Evolutionary conservation across 805 yeast species (phyloP).

Genomic region (Metschnikowia borealis): DNA sequence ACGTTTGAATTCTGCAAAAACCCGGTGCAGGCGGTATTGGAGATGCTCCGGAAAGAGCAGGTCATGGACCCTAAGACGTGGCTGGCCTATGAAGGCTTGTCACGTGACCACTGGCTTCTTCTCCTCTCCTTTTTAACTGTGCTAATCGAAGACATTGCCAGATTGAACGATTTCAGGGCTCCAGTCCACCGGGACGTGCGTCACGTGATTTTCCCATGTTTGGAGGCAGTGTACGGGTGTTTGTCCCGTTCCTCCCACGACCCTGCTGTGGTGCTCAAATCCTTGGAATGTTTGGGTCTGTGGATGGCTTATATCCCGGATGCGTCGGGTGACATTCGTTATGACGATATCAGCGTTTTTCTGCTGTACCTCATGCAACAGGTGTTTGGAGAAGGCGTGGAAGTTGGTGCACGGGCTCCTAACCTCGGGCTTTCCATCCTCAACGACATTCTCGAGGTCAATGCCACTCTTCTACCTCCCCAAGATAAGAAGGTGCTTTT

Average conservation of each 20-base stretch:
- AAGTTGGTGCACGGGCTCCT: conserved; percentile 6
- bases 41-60: background rate
- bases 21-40: conserved; percentile 28
- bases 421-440: conserved; percentile 20
- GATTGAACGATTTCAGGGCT: conserved; percentile 22
- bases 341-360: conserved; percentile 16
- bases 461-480: conserved; percentile 37
- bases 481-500: conserved; percentile 27
- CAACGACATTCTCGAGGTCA: conserved; percentile 45
- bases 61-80: background rate
- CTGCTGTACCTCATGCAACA: conserved; percentile 9
- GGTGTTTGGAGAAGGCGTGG: background rate
- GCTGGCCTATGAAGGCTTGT: background rate
- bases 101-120: conserved; percentile 8
- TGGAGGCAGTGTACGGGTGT: conserved; percentile 17
- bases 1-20: conserved; percentile 35
- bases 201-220: conserved; percentile 26
- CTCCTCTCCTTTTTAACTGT: conserved; percentile 40
- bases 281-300: conserved; percentile 28
- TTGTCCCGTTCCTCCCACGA: conserved; percentile 8
- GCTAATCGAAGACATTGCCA: conserved; percentile 49
- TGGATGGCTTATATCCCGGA: conserved; percentile 38
- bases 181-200: conserved; percentile 39
- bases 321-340: conserved; percentile 29
- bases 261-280: background rate